Evolutionary conservation across 441 rosid genomes (phyloP).

Genomic region (Croton setiger): DNA sequence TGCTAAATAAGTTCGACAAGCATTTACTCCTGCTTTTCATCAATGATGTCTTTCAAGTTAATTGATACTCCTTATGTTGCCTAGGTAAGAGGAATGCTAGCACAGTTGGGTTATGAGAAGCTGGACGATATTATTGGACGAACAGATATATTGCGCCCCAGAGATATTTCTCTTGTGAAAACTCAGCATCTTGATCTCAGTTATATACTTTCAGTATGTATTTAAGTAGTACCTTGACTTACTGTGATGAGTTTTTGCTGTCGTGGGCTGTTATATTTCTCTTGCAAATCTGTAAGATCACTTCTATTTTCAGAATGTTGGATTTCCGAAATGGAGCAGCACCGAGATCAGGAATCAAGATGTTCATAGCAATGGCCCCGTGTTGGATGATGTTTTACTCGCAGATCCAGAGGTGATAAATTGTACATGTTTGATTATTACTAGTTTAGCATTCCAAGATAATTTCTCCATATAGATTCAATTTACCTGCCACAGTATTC

Average conservation of each 20-base stretch:
- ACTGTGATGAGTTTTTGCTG: conserved; percentile 9
- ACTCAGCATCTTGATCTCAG: conserved; percentile 95
- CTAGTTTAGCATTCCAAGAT: not conserved
- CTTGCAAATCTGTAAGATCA: conserved; percentile 17
- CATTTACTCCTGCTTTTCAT: not conserved
- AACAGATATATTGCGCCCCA: conserved; percentile 65
- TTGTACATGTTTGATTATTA: not conserved
- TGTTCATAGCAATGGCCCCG: conserved; percentile 86
- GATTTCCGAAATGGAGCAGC: conserved; percentile 88
- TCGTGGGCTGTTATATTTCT: not conserved
- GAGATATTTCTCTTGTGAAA: conserved; percentile 92
- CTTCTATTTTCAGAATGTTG: conserved; percentile 55
- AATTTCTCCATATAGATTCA: not conserved
- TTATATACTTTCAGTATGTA: conserved; percentile 75
- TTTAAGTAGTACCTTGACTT: conserved; percentile 13
- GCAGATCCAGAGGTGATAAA: conserved; percentile 79
- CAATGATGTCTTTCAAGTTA: conserved; percentile 3
- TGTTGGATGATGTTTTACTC: conserved; percentile 75
- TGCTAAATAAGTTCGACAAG: not conserved
- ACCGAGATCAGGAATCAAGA: conserved; percentile 84
- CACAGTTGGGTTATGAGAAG: conserved; percentile 84
- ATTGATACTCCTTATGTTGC: conserved; percentile 12
- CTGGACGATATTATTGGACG: conserved; percentile 91
- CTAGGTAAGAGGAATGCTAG: conserved; percentile 93
- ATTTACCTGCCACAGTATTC: not conserved